phyloP scores from a whole-genome alignment of 2,329 filamentous ascomycete species.

The Grosmannia huntii region DNA sequence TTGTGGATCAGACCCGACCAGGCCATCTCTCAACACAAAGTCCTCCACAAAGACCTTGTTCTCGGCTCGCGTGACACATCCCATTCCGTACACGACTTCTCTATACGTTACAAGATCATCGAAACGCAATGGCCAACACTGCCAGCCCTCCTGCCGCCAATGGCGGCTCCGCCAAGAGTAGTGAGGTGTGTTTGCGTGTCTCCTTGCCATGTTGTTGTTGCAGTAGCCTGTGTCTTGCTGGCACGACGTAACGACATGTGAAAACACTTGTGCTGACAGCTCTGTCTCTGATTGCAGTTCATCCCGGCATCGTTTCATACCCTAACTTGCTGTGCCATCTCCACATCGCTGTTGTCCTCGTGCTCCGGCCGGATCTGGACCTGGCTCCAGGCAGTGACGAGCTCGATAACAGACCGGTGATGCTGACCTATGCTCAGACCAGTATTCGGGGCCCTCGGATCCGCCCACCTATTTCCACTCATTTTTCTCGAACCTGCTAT shows the following conservation, averaged over 20 bases:
- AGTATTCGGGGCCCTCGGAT: background rate
- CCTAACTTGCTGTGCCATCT: background rate
- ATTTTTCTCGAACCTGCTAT: slow-evolving; percentile 55
- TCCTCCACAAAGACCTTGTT: background rate
- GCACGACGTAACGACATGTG: background rate
- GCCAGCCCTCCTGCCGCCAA: background rate
- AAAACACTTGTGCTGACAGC: background rate
- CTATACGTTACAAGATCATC: background rate
- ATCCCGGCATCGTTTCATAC: background rate
- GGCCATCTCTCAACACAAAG: background rate
- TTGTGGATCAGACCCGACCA: background rate
- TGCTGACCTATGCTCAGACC: background rate
- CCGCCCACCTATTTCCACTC: slow-evolving; percentile 60
- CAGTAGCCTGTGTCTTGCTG: background rate
- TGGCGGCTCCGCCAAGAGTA: background rate
- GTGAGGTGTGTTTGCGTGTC: slow-evolving; percentile 1
- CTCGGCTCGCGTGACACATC: background rate
- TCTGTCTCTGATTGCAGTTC: background rate
- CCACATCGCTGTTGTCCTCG: background rate
- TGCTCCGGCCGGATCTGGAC: background rate
- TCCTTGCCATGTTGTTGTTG: background rate
- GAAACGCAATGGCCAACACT: background rate
- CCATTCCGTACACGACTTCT: background rate
- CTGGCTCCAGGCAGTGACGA: background rate
- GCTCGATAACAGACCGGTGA: background rate